These are phyloP conservation scores for Pythium insidiosum DNA, from an alignment of 352 stramenopile genomes.

Conservation along the genomic window DNA sequence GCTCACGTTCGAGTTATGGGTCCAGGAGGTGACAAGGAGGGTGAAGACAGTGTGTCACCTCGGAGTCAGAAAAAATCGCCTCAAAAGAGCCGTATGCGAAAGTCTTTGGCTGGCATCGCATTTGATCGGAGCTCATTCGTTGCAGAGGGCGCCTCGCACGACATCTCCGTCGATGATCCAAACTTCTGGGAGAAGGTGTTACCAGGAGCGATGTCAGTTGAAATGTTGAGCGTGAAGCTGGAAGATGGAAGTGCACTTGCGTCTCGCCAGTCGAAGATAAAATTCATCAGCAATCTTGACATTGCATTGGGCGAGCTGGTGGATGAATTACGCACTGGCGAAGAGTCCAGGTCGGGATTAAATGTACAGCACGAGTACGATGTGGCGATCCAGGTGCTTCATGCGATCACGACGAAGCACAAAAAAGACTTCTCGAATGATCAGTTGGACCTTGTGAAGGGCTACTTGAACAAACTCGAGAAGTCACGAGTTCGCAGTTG, in stretches of 20 bases:
- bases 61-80: slow-evolving; percentile 36
- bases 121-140: slow-evolving; percentile 89
- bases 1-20: slow-evolving; percentile 64
- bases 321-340: slow-evolving; percentile 47
- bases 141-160: slow-evolving; percentile 82
- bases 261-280: slow-evolving; percentile 80
- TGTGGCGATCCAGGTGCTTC: slow-evolving; percentile 80
- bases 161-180: slow-evolving; percentile 93
- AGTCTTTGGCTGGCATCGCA: slow-evolving; percentile 71
- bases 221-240: slow-evolving; percentile 84
- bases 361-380: slow-evolving; percentile 83
- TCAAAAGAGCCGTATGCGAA: slow-evolving; percentile 46
- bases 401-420: slow-evolving; percentile 66
- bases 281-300: slow-evolving; percentile 85
- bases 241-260: slow-evolving; percentile 77
- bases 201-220: slow-evolving; percentile 70
- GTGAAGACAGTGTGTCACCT: slow-evolving; percentile 19
- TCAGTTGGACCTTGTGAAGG: slow-evolving; percentile 72
- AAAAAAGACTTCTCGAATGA: slow-evolving; percentile 76
- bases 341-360: slow-evolving; percentile 24
- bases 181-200: slow-evolving; percentile 96
- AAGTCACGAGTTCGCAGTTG: slow-evolving; percentile 80
- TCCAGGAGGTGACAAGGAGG: slow-evolving; percentile 14
- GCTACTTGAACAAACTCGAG: slow-evolving; percentile 65
- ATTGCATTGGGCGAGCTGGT: slow-evolving; percentile 69